These are phyloP conservation scores for Metarhizium anisopliae DNA, from an alignment of 2,329 filamentous ascomycete genomes.

Conservation along the genomic window DNA sequence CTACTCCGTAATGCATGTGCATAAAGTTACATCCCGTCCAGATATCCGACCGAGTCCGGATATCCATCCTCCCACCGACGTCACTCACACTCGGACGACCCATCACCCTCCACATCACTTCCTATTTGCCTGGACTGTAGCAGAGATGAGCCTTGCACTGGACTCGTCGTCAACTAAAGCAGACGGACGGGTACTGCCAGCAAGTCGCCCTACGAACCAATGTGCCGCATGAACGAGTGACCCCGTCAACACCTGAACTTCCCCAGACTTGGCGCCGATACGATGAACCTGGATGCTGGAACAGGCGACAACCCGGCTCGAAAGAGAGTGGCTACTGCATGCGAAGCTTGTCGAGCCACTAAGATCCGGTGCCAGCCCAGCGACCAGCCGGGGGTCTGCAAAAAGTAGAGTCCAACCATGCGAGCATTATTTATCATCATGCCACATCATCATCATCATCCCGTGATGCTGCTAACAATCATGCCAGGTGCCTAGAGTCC, in stretches of 20 bases:
- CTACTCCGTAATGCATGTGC: neutral
- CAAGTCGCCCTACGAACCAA: no score
- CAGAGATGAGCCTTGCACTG: neutral
- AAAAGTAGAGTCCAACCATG: conserved; percentile 29
- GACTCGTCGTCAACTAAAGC: no score
- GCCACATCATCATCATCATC: neutral
- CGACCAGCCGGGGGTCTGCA: conserved; percentile 38
- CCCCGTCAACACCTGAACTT: neutral
- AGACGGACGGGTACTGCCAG: neutral
- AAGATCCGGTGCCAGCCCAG: conserved; percentile 45
- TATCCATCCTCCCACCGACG: neutral
- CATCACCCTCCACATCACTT: neutral
- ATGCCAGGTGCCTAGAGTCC: conserved; percentile 38
- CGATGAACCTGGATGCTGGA: conserved; percentile 8
- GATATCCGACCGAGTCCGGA: conserved; percentile 1
- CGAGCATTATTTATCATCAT: neutral
- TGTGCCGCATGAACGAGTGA: no score
- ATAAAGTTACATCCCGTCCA: no score
- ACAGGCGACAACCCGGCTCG: neutral
- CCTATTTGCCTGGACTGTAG: neutral
- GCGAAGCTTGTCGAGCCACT: conserved; percentile 43
- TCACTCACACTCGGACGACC: neutral
- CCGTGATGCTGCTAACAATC: neutral
- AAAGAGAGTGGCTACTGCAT: conserved; percentile 32
- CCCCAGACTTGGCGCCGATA: neutral